These are phyloP conservation scores for Dendryphion nanum DNA, from an alignment of 2,329 filamentous ascomycete species.

Conservation along the genomic window DNA sequence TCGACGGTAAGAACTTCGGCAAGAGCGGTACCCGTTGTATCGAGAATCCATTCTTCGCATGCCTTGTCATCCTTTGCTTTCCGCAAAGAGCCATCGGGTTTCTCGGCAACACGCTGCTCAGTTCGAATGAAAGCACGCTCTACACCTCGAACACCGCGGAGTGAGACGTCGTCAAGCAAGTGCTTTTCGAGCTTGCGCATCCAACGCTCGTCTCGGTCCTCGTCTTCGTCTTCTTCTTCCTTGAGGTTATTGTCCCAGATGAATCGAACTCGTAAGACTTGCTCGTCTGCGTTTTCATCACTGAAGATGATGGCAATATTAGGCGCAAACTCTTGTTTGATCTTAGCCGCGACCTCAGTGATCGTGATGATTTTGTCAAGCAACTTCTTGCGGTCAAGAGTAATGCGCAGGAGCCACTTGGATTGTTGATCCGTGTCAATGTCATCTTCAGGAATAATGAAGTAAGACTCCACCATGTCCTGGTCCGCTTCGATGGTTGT, in stretches of 20 bases:
- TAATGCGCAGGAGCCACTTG: slow-evolving; percentile 91
- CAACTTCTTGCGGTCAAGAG: slow-evolving; percentile 89
- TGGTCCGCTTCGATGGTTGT: slow-evolving; percentile 85
- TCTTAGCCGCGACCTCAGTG: slow-evolving; percentile 82
- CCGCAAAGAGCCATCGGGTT: slow-evolving; percentile 71
- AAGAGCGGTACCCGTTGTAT: slow-evolving; percentile 88
- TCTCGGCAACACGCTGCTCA: slow-evolving; percentile 48
- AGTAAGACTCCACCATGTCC: slow-evolving; percentile 97
- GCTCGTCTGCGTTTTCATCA: slow-evolving; percentile 95
- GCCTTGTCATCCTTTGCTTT: slow-evolving; percentile 70
- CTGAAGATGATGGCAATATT: slow-evolving; percentile 89
- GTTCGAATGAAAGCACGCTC: slow-evolving; percentile 87
- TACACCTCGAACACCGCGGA: slow-evolving; percentile 86
- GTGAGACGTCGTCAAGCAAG: slow-evolving; percentile 83
- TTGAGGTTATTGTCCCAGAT: slow-evolving; percentile 58
- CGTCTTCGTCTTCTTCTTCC: slow-evolving; percentile 72
- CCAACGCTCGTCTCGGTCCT: slow-evolving; percentile 70
- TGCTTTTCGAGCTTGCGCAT: slow-evolving; percentile 88
- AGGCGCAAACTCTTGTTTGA: slow-evolving; percentile 79
- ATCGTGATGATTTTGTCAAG: slow-evolving; percentile 92
- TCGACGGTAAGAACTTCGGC: slow-evolving; percentile 81
- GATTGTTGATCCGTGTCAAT: slow-evolving; percentile 67
- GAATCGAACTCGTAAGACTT: slow-evolving; percentile 89
- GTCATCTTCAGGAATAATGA: slow-evolving; percentile 81
- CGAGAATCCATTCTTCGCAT: slow-evolving; percentile 92